Conservation (phyloP, 129 eudicot species). For the sunflower (Helianthus annuus) region DNA sequence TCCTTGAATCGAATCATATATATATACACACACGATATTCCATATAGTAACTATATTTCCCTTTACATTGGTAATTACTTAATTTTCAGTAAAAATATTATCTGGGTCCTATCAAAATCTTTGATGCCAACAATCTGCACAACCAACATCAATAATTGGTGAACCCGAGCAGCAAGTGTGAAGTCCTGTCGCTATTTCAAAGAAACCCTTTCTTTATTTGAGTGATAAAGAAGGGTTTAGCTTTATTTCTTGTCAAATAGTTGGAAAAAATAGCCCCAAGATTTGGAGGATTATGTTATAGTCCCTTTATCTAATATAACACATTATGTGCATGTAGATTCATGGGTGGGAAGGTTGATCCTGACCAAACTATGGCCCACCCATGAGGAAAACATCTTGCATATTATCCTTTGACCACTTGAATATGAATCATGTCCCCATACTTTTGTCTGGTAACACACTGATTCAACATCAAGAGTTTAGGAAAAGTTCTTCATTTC, state of each 20-base stretch:
- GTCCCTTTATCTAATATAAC: slow-evolving; percentile 18
- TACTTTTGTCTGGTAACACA: background rate
- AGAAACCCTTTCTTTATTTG: slow-evolving; percentile 11
- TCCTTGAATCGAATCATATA: no score
- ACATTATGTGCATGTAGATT: slow-evolving; percentile 25
- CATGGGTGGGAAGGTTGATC: slow-evolving; percentile 25
- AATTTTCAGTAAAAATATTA: background rate
- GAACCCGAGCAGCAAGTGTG: slow-evolving; percentile 17
- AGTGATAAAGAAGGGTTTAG: slow-evolving; percentile 27
- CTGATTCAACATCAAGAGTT: no score
- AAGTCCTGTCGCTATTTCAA: background rate
- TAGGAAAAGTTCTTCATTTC: no score
- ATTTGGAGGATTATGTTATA: slow-evolving; percentile 37
- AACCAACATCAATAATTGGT: slow-evolving; percentile 29
- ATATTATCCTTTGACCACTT: slow-evolving; percentile 37
- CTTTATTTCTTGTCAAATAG: slow-evolving; percentile 47
- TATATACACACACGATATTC: no score
- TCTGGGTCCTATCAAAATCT: background rate
- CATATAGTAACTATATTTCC: no score
- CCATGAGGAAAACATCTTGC: slow-evolving; percentile 34
- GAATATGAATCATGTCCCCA: slow-evolving; percentile 35
- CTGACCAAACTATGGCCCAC: slow-evolving; percentile 49
- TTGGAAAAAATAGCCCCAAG: slow-evolving; percentile 14
- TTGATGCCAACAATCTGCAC: slow-evolving; percentile 2
- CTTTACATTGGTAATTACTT: background rate